Evolutionary conservation across 2,329 filamentous ascomycete species (phyloP), one percentile per base, ranked within the genome.

Genomic region (Talaromyces piceae): DNA sequence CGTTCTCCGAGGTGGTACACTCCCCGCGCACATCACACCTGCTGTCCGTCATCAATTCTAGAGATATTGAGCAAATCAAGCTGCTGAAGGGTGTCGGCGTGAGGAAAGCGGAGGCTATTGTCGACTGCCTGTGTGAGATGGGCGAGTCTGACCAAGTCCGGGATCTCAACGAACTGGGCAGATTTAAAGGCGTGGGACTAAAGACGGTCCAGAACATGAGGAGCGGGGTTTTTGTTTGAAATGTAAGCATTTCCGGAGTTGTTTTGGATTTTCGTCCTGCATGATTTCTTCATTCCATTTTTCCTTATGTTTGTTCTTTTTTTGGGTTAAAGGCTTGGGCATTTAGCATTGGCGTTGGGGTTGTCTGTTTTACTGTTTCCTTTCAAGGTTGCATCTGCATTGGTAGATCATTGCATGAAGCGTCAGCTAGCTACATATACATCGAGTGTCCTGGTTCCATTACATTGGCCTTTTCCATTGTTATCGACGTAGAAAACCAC

Each of bases 121-220:
- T 75, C 20, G 68, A 75, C 54, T 73, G 70, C 47, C 65, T 76
- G 9, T 70, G 69, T 44, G 69, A 72, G 53, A 68, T 70, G 65
- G 39, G 23, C 9, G 70, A 69, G 41, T 62, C 67, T 26, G 49
- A 61, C 13, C 65, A 60, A 33, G 61, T 74, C 16, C 58, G 54
- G 39, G 72, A 61, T 47, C 64, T 75, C 47, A 58, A 60, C 5
- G 67, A 74, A 50, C 50, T 76, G 41, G 69, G 69, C 45, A 67
- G 65, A 28, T 50, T 76, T 53, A 71, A 66, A 50, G 73, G 73
- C 0, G 68, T 75, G 41, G 73, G 73, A 5, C 58, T 66, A 52
- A 72, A 69, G 58, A 73, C 68, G 0, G 70, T 76, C 13, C 68
- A 75, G 61, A 73, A 64, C 52, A 75, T 76, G 73, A 67, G 72